Base-by-base conservation (phyloP, 495 filamentous ascomycete species). In the Penicillium herquei region DNA sequence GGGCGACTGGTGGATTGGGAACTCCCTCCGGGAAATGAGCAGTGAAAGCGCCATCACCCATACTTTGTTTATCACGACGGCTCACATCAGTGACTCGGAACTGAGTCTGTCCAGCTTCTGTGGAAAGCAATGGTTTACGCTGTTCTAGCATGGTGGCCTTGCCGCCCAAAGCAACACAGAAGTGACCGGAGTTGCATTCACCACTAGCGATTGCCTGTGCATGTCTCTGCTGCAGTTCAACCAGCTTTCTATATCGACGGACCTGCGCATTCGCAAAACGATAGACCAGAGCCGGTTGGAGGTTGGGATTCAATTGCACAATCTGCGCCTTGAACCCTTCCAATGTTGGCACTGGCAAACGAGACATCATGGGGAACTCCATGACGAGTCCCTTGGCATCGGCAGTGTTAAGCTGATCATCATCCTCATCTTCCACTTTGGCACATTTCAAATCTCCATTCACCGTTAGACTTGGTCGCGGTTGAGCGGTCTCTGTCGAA, bases 251-350 rank as follows among this genome's bases (percentile, higher is more conserved):
- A 68, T 92, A 96, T 39, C 92, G 84, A 49, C 82, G 78, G 37
- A 85, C 72, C 63, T 96, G 90, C 63, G 96, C 90, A 53, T 87
- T 76, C 0, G 87, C 89, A 59, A 96, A 87, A 42, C 93, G 84
- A n/a, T 93, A 87, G 14, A 93, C 80, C 59, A 97, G 74, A 63
- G 82, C 89, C 14, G 74, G 79, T 46, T 82, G 77, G n/a, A 88
- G 67, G 4, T 77, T 75, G 11, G 91, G 89, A 59, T 92, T 92
- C 33, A 91, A 70, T 58, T 83, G 77, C 56, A 83, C 73, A 16
- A 95, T 81, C 68, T 96, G 90, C 10, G 80, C 73, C 56, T 84
- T 84, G 71, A 96, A 96, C 5, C 92, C 91, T 49, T 85, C 83
- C 14, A 83, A 70, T 7, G 84, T 93, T 5, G 93, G 91, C 18